Evolutionary conservation across 129 eudicot genomes (phyloP).

Genomic region (Centrapalus pauciflorus): DNA sequence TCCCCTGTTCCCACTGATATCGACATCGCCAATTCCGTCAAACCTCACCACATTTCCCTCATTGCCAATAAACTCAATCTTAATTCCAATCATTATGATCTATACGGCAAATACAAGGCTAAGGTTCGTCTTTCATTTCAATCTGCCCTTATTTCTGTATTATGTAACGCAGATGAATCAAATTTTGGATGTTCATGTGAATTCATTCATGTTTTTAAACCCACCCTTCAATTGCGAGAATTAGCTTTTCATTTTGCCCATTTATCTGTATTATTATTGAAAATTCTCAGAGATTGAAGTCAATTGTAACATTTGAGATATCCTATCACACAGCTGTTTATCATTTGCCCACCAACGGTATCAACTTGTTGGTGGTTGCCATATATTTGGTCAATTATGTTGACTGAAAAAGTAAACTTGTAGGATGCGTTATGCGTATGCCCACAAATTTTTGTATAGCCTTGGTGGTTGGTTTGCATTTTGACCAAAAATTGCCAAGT

Average conservation of each 20-base stretch:
- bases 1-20: slow-evolving; percentile 96
- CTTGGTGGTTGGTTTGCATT: not conserved
- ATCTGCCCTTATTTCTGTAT: not conserved
- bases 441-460: no score
- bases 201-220: not conserved
- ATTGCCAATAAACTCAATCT: slow-evolving; percentile 74
- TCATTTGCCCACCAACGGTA: not conserved
- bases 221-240: not conserved
- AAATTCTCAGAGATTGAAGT: not conserved
- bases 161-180: not conserved
- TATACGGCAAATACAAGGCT: slow-evolving; percentile 95
- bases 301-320: no score
- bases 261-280: not conserved
- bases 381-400: not conserved
- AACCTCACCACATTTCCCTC: slow-evolving; percentile 71
- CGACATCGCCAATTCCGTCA: slow-evolving; percentile 83
- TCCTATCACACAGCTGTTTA: not conserved
- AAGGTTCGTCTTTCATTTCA: slow-evolving; percentile 35
- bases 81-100: slow-evolving; percentile 63
- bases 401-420: no score
- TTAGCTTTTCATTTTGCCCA: not conserved
- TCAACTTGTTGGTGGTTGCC: not conserved
- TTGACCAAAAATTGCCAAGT: not conserved
- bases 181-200: slow-evolving; percentile 1
- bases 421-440: no score